Base-by-base conservation (phyloP, 2,329 filamentous ascomycete genomes). In the Neophaeococcomyces aloes region DNA sequence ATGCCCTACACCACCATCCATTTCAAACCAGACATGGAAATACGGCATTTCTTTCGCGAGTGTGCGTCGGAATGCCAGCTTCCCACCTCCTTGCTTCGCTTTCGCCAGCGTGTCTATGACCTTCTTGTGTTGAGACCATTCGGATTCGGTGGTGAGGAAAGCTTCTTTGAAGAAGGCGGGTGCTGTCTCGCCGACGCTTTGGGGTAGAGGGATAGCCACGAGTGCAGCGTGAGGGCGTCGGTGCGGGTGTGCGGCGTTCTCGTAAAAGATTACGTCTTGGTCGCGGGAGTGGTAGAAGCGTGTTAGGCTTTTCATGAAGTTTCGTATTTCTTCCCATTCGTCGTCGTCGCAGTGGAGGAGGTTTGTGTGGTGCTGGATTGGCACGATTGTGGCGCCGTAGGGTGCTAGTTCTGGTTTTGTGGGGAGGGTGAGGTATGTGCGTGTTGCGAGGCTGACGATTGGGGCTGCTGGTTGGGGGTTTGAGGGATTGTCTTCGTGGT, bases 261-360 rank as follows among this genome's bases (percentile, higher is more conserved):
- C 91, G 69, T 98, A 98, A 66, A 98, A 98, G 50, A 98, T 70
- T 7, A 96, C 88, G 56, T 91, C 86, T 40, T 85, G 83, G 8
- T 88, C 87, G 62, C 93, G 86, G 33, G 88, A 83, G 65, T 94
- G 86, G 64, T 96, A 98, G 77, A 95, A 83, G 34, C 89, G 79
- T 3, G 83, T 95, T 15, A 98, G 72, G 46, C 79, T 83, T 68
- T 98, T 98, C 89, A 96, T 96, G 60, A 98, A 98, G 62, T 98
- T 98, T 54, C 91, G 83, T 4, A 98, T 81, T 64, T 98, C 91
- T 60, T 98, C 91, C 93, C 93, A 98, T 61, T 98, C 91, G 59
- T 98, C 91, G 58, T 98, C 89, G 62, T 96, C 89, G 62, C 91
- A 98, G 63, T 95, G 89, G n/a, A 98, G 70, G 0, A 98, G 76